Evolutionary conservation across 1,139 yeast species (phyloP), one percentile per base, ranked within the genome.

Genomic region (Suzukiozyma palmioleophila): DNA sequence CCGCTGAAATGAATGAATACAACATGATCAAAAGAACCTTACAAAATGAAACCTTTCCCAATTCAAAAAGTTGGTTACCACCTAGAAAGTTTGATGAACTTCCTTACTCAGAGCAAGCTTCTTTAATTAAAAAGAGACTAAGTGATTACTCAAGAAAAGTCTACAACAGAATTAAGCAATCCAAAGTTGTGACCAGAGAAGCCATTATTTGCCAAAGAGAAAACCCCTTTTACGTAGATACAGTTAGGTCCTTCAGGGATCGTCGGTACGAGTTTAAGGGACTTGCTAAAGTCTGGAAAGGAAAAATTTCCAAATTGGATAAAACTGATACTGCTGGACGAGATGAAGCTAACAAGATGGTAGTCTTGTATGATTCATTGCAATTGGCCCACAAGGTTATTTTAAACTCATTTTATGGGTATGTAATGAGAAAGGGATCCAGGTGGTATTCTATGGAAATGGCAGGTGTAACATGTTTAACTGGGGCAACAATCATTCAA

Each of bases 391-490:
- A 94, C 59, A 94, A 94, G 56, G 97, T 92, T 54, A 94, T 94
- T 66, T 73, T 94, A 53, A 94, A 94, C 56, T 92, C 98, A 0
- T 94, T 94, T 57, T 94, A 94, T 53, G 99, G 99, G 35, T 94
- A 94, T 56, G 98, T 92, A 16, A 94, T 94, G 98, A 78, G 99
- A 64, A 94, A 92, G 56, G 99, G 98, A 27, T 90, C 97, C 0
- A 75, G 99, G 46, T 94, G 99, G 99, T 94, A 90, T 55, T 92
- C 98, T 0, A 90, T 94, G 95, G 98, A 92, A 62, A 94, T 94
- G 98, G 99, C 98, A 0, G 99, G 98, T 46, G 95, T 94, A 13
- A 94, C 99, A 0, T 94, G 98, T 73, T 73, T 90, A 39, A 94
- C 98, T 0, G 99, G 99, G 43, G 97, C 98, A 0, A 88, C 95